These are phyloP conservation scores for Wallacemonas collosoma DNA, from an alignment of 208 protist genomes.

Conservation along the genomic window DNA sequence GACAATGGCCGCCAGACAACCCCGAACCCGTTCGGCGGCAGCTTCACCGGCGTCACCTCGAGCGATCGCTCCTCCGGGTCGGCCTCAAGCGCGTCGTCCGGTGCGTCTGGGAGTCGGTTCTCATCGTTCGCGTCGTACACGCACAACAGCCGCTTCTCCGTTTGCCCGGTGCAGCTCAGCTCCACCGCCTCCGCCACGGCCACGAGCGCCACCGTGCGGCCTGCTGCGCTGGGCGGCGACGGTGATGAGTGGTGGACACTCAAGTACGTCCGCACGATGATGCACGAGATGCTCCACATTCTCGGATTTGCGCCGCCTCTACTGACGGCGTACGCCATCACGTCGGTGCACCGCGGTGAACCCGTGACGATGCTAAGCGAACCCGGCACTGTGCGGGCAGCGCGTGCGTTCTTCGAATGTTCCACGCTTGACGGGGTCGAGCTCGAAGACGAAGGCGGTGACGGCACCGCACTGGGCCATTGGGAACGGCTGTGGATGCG, in stretches of 20 bases:
- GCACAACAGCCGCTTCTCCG: constrained; percentile 4
- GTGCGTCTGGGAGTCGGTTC: background rate
- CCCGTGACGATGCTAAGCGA: constrained; percentile 3
- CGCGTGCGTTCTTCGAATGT: constrained; percentile 45
- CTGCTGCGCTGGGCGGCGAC: constrained; percentile 10
- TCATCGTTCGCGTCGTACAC: background rate
- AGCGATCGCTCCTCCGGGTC: background rate
- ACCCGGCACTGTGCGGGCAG: constrained; percentile 25
- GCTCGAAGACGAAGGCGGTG: constrained; percentile 64
- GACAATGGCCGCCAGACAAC: background rate
- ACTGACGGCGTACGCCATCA: constrained; percentile 21
- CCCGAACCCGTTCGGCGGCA: constrained; percentile 23
- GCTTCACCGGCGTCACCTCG: constrained; percentile 4
- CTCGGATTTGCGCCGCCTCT: constrained; percentile 61
- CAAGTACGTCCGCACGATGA: constrained; percentile 41
- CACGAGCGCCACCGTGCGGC: constrained; percentile 12
- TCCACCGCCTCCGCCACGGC: constrained; percentile 1
- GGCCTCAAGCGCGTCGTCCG: background rate
- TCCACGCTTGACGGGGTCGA: constrained; percentile 41
- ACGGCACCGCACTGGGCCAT: constrained; percentile 68
- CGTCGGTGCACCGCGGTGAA: constrained; percentile 6
- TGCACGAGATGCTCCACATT: constrained; percentile 80
- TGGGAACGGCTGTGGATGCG: constrained; percentile 70
- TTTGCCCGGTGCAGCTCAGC: constrained; percentile 13
- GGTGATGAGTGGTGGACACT: constrained; percentile 8